Base-by-base conservation (phyloP, 495 filamentous ascomycete genomes). In the Talaromyces adpressus region DNA sequence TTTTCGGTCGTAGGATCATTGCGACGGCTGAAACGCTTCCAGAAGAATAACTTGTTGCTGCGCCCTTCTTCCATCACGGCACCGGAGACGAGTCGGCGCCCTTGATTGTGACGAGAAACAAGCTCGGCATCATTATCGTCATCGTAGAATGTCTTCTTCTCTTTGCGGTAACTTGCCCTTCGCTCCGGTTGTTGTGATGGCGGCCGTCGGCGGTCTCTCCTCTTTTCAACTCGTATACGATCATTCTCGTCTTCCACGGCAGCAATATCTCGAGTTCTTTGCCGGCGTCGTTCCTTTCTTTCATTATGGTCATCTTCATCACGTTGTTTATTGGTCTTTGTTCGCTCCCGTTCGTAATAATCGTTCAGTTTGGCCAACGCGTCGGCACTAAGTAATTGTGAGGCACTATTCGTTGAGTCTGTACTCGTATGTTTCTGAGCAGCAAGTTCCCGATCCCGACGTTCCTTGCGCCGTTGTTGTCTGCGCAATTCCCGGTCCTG, bases 31-130 rank as follows among this genome's bases (percentile, higher is more conserved):
- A 73, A 74, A 45, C 78, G 75, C 22, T 69, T 71, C 36, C 78
- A 71, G 16, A 81, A 68, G 23, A 72, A 72, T 68, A 74, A 71
- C 20, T 75, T 74, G 14, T 73, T 67, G 45, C 69, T 71, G 30
- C 71, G 66, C 1, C 88, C 89, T 71, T 91, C 88, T 68, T 92
- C 89, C 64, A 89, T 66, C 60, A 87, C 74, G 0, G 87, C 82
- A 16, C 89, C 89, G 57, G 88, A 91, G 6, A 89, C 85, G 22
- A 89, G 77, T 63, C 87, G 75, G 34, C 84, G 76, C 56, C 80
- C 81, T 59, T 80, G 79, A 62, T 78, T 77, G 36, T 75, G 73
- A 45, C 79, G 72, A 22, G 74, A 61, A 53, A 72, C 72, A 47
- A 27, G 69, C 11, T 58, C 70, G 23, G 67, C 62, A 23, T 61